A percentile compares a stretch with the other conserved stretches of the same genome.
phyloP scores from a whole-genome alignment of 2,329 filamentous ascomycete genomes.

The Seiridium unicorne region DNA sequence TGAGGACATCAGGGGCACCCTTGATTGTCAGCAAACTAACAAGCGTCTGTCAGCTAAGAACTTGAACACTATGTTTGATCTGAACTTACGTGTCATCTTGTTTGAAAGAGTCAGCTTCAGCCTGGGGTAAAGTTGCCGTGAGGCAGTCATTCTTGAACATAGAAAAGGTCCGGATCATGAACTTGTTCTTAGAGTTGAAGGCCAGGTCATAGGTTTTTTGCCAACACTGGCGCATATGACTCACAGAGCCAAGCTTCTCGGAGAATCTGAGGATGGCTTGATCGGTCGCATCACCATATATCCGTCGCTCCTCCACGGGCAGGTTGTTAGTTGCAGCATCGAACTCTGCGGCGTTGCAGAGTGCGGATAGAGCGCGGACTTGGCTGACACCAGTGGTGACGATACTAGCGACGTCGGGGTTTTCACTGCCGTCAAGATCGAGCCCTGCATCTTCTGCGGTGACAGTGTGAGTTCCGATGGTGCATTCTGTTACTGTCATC shows the following conservation, averaged over 20 bases:
- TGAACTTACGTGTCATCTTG: constrained; percentile 34
- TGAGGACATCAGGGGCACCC: constrained; percentile 72
- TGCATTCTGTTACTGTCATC: constrained; percentile 71
- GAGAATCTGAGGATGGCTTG: constrained; percentile 72
- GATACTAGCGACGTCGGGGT: constrained; percentile 20
- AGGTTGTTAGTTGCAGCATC: constrained; percentile 61
- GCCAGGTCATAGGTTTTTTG: constrained; percentile 65
- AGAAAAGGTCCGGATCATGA: constrained; percentile 66
- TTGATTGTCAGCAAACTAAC: constrained; percentile 68
- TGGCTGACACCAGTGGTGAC: constrained; percentile 50
- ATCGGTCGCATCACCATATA: constrained; percentile 76
- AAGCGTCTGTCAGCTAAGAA: background rate
- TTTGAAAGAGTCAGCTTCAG: constrained; percentile 32
- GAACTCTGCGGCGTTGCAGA: constrained; percentile 77
- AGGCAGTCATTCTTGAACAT: constrained; percentile 37
- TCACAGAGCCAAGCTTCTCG: constrained; percentile 60
- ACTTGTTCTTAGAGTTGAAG: constrained; percentile 85
- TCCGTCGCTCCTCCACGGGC: constrained; percentile 59
- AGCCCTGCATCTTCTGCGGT: constrained; percentile 50
- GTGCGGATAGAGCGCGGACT: constrained; percentile 58
- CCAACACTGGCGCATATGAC: constrained; percentile 61
- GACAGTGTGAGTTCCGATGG: constrained; percentile 51
- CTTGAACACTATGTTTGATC: background rate
- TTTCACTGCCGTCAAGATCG: constrained; percentile 26
- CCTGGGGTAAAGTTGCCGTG: constrained; percentile 33